Conservation (phyloP, 768 basidiomycete species). For the Strobilomyces echinocephalus region DNA sequence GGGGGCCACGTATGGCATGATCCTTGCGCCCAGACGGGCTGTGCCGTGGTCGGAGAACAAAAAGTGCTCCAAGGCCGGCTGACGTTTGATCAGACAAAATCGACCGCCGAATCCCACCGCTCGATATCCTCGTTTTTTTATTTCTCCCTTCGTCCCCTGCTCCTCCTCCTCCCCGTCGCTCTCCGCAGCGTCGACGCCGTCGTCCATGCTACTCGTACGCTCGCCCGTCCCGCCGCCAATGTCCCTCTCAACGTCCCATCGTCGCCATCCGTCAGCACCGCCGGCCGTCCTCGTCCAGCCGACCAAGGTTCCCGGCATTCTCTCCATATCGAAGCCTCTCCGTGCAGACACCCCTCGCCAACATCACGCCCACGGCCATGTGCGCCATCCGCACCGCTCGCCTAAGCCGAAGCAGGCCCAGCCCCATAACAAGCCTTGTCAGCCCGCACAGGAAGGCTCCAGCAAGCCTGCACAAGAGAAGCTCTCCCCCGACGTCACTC, state of each 20-base stretch:
- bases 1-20: conserved; percentile 7
- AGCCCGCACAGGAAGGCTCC: conserved; percentile 26
- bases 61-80: conserved; percentile 30
- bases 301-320: conserved; percentile 67
- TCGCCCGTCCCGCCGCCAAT: conserved; percentile 32
- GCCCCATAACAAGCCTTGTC: conserved; percentile 16
- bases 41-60: conserved; percentile 33
- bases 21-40: conserved; percentile 27
- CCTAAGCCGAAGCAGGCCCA: conserved; percentile 34
- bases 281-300: conserved; percentile 65
- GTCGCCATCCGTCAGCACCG: conserved; percentile 67
- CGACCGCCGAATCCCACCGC: conserved; percentile 20
- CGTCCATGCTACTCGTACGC: conserved; percentile 40
- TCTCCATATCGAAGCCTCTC: conserved; percentile 60
- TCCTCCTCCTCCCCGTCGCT: conserved; percentile 1
- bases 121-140: conserved; percentile 25
- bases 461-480: conserved; percentile 31
- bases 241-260: conserved; percentile 39
- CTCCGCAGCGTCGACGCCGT: conserved; percentile 6
- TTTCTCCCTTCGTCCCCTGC: neutral
- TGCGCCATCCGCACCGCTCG: conserved; percentile 32
- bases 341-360: conserved; percentile 32
- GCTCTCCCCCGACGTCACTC: conserved; percentile 26
- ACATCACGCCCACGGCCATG: conserved; percentile 33
- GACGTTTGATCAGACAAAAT: conserved; percentile 28